Conservation (phyloP, 768 basidiomycete species). For the Termitomyces sp. region DNA sequence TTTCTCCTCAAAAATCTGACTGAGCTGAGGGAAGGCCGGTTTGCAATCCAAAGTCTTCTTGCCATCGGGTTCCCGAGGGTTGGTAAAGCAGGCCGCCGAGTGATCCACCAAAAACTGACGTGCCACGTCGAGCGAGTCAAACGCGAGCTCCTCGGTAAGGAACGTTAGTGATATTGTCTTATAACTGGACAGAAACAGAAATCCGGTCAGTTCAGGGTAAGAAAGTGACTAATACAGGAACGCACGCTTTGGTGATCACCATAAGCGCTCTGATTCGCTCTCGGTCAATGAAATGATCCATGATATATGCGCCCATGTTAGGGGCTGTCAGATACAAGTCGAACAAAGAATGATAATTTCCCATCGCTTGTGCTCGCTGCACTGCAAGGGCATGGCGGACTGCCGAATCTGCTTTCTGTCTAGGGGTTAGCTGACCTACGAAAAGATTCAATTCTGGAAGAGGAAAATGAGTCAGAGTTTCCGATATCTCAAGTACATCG, state of each 20-base stretch:
- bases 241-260: conserved; percentile 92
- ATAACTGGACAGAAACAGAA: conserved; percentile 52
- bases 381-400: conserved; percentile 89
- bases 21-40: conserved; percentile 48
- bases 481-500: neutral
- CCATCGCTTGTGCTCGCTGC: conserved; percentile 83
- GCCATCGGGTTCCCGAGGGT: conserved; percentile 54
- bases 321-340: conserved; percentile 77
- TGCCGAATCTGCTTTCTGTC: conserved; percentile 76
- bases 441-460: conserved; percentile 85
- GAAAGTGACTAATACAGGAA: conserved; percentile 12
- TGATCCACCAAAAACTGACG: conserved; percentile 70
- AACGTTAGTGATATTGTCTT: conserved; percentile 70
- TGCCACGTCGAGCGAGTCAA: conserved; percentile 61
- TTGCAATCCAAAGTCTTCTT: conserved; percentile 74
- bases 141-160: conserved; percentile 78
- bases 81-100: conserved; percentile 59
- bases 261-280: conserved; percentile 85
- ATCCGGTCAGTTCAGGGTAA: neutral
- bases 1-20: conserved; percentile 68
- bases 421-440: conserved; percentile 94
- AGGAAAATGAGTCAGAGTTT: neutral
- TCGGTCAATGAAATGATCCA: conserved; percentile 96
- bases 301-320: conserved; percentile 98
- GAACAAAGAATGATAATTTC: conserved; percentile 94